Percentiles rank a stretch among this genome's conserved stretches.
Evolutionary conservation across 331 rosid genomes (phyloP).

Genomic region (Quercus lobata): DNA sequence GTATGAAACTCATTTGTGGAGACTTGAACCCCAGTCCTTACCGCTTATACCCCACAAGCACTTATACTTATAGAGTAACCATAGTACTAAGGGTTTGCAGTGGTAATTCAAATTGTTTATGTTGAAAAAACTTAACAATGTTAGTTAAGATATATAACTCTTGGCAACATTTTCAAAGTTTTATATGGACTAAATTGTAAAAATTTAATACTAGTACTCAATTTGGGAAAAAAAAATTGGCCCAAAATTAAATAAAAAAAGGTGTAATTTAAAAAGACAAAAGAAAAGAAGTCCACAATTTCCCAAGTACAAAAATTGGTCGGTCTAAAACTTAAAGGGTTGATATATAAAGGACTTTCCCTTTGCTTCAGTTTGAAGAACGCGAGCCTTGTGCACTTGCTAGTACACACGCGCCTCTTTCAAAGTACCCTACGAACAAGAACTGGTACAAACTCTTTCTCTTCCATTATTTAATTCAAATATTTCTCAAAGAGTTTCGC

Average conservation of each 20-base stretch:
- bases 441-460: neutral
- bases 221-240: too few relatives aligned
- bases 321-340: neutral
- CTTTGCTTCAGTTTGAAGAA: conserved; percentile 13
- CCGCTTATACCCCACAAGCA: accelerated
- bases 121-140: too few relatives aligned
- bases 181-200: too few relatives aligned
- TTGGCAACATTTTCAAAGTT: too few relatives aligned
- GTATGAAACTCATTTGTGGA: accelerated
- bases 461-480: neutral
- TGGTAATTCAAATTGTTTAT: too few relatives aligned
- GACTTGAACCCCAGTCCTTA: accelerated
- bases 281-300: neutral
- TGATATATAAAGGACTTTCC: neutral
- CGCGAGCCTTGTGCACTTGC: neutral
- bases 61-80: accelerated
- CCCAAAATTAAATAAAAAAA: neutral
- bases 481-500: too few relatives aligned
- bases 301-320: neutral
- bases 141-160: too few relatives aligned
- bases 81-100: accelerated
- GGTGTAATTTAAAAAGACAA: neutral
- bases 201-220: too few relatives aligned
- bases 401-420: neutral
- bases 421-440: neutral